Evolutionary conservation across 805 yeast species (phyloP).

Genomic region (Candida boidinii): DNA sequence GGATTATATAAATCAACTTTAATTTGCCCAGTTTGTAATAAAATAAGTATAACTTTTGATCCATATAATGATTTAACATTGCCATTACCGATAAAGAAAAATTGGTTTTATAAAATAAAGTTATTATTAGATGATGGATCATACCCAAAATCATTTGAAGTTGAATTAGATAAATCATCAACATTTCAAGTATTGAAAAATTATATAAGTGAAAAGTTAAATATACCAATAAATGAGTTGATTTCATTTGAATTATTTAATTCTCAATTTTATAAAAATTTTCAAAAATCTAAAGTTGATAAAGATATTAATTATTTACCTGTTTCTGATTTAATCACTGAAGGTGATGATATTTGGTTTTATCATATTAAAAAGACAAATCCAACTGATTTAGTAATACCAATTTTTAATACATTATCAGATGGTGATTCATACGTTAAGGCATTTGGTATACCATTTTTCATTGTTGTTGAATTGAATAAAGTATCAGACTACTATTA

Average conservation of each 20-base stretch:
- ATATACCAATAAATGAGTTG: conserved; percentile 27
- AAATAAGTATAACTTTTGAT: conserved; percentile 82
- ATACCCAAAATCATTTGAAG: conserved; percentile 47
- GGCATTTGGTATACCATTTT: conserved; percentile 71
- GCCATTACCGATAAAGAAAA: conserved; percentile 72
- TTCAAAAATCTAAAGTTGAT: conserved; percentile 39
- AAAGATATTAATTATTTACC: conserved; percentile 58
- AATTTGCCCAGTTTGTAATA: conserved; percentile 76
- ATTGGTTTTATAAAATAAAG: conserved; percentile 61
- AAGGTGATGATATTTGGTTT: conserved; percentile 56
- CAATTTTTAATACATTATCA: conserved; percentile 42
- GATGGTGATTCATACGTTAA: conserved; percentile 32
- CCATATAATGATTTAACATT: conserved; percentile 87
- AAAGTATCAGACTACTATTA: no score
- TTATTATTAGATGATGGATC: conserved; percentile 53
- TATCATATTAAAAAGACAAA: conserved; percentile 36
- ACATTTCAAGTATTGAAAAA: conserved; percentile 54
- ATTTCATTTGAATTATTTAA: conserved; percentile 58
- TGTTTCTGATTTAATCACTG: conserved; percentile 54
- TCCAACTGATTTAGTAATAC: conserved; percentile 48
- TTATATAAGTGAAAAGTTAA: conserved; percentile 46
- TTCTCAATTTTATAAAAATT: conserved; percentile 59
- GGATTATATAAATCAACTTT: conserved; percentile 88
- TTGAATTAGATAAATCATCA: conserved; percentile 61
- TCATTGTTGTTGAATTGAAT: no score